These are phyloP conservation scores for Lotus japonicus DNA, from an alignment of 306 rosid genomes.

Conservation along the genomic window DNA sequence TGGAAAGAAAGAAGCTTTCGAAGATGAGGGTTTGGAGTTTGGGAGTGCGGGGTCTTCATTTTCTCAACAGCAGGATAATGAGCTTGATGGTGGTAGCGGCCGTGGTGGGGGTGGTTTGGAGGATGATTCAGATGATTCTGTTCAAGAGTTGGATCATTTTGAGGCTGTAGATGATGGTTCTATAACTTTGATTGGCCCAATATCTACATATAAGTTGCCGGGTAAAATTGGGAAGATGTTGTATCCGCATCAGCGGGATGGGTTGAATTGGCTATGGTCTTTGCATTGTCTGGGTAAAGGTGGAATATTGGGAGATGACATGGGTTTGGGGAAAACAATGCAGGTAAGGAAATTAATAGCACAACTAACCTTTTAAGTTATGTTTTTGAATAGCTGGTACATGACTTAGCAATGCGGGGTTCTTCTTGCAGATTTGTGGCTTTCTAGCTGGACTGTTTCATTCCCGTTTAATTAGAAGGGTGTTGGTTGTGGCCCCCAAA, in stretches of 20 bases:
- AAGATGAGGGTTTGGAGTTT: constrained; percentile 32
- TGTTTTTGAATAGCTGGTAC: not conserved
- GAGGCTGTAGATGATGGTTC: constrained; percentile 40
- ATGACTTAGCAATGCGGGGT: constrained; percentile 8
- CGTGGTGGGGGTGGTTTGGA: not conserved
- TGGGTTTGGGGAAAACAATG: constrained; percentile 98
- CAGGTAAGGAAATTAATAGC: constrained; percentile 50
- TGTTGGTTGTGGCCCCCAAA: constrained; percentile 77
- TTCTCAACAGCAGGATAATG: constrained; percentile 26
- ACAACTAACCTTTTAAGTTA: not conserved
- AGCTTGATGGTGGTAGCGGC: not conserved
- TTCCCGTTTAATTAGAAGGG: constrained; percentile 68
- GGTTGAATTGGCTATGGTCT: constrained; percentile 87
- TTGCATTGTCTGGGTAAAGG: constrained; percentile 84
- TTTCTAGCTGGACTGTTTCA: constrained; percentile 79
- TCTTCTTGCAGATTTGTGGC: constrained; percentile 68
- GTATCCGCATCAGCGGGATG: constrained; percentile 85
- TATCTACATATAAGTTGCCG: constrained; percentile 50
- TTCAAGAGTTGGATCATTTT: constrained; percentile 32
- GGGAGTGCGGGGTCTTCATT: constrained; percentile 56
- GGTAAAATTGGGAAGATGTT: constrained; percentile 57
- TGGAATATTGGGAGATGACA: constrained; percentile 95
- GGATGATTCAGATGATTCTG: constrained; percentile 29
- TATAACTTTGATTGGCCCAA: constrained; percentile 43
- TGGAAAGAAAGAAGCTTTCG: constrained; percentile 16